A percentile compares a stretch with the other conserved stretches of the same genome.
phyloP scores from a whole-genome alignment of 306 rosid species.

The Fragaria vesca region DNA sequence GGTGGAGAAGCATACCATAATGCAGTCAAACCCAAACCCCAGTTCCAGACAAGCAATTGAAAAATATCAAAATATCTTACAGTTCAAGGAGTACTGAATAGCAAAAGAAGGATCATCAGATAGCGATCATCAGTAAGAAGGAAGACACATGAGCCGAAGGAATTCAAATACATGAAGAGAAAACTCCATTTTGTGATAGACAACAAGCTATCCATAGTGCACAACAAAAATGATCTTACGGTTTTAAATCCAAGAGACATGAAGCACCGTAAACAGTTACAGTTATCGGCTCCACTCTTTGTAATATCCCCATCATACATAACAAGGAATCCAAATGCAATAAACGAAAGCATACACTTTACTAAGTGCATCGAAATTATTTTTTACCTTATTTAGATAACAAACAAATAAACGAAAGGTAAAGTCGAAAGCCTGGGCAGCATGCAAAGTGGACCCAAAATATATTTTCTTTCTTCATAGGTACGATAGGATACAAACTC shows the following conservation, averaged over 20 bases:
- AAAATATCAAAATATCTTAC: not conserved
- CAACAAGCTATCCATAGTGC: not conserved
- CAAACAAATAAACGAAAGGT: not conserved
- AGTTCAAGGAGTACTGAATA: not conserved
- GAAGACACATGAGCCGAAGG: not conserved
- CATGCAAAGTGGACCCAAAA: not conserved
- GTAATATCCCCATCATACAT: not conserved
- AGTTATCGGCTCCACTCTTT: not conserved
- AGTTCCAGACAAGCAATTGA: not conserved
- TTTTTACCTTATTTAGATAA: not conserved
- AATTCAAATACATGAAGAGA: not conserved
- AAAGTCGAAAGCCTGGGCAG: not conserved
- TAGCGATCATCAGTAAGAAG: not conserved
- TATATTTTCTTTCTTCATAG: not conserved
- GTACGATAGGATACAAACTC: not conserved
- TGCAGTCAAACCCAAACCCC: not conserved
- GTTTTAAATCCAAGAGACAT: not conserved
- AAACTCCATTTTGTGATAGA: not conserved
- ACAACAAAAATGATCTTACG: not conserved
- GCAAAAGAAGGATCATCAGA: not conserved
- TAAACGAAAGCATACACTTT: not conserved
- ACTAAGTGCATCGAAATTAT: not conserved
- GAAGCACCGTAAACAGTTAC: not conserved
- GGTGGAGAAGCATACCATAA: not conserved
- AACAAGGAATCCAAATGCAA: conserved; percentile 7